phyloP scores from a whole-genome alignment of 805 yeast genomes.

The Candida tammaniensis region DNA sequence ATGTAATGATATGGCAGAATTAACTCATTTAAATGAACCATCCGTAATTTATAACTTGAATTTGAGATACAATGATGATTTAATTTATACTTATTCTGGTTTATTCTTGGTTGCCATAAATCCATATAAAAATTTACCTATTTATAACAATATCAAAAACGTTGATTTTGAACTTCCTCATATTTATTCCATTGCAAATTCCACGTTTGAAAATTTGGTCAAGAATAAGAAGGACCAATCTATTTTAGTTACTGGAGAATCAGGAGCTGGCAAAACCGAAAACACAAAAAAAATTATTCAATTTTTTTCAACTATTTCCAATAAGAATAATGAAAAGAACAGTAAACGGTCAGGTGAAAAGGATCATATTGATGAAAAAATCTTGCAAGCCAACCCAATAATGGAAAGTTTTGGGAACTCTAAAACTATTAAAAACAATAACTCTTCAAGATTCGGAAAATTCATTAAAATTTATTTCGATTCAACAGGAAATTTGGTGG shows the following conservation, averaged over 20 bases:
- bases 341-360: constrained; percentile 3
- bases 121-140: constrained; percentile 75
- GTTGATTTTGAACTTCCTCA: constrained; percentile 63
- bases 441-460: constrained; percentile 96
- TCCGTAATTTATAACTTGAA: constrained; percentile 86
- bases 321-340: not conserved
- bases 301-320: constrained; percentile 76
- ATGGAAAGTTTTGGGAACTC: constrained; percentile 97
- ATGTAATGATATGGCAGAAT: constrained; percentile 92
- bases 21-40: constrained; percentile 92
- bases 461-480: constrained; percentile 81
- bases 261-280: constrained; percentile 99
- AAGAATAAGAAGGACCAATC: constrained; percentile 75
- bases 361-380: constrained; percentile 71
- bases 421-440: constrained; percentile 88
- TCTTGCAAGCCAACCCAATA: constrained; percentile 91
- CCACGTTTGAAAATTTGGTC: constrained; percentile 74
- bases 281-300: constrained; percentile 94
- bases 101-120: constrained; percentile 92
- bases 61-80: constrained; percentile 70
- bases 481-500: constrained; percentile 61
- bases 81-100: constrained; percentile 93
- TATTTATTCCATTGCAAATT: constrained; percentile 81
- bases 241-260: constrained; percentile 95
- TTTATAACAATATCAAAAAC: constrained; percentile 59